Base-by-base conservation (phyloP, 495 filamentous ascomycete species). In the Geoglossum glabrum region DNA sequence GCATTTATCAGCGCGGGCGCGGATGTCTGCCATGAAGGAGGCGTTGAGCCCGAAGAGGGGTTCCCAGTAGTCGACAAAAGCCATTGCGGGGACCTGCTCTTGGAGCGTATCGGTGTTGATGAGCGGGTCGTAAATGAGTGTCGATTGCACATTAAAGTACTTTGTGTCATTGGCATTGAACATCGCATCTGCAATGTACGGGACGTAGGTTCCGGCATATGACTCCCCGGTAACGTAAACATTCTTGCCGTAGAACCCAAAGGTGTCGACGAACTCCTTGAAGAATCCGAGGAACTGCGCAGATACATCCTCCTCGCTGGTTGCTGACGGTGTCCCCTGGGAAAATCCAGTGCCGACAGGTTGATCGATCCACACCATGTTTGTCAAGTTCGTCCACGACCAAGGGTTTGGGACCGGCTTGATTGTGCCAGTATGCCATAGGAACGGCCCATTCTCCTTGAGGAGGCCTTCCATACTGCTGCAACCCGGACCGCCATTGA, bases 131-230 rank as follows among this genome's bases (percentile, higher is more conserved):
- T 71, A 65, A 5, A 70, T 79, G 64, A 81, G 71, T 55, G 86
- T 76, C 1, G 79, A 79, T n/a, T 75, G 70, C 11, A 88, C 65
- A 62, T 87, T 73, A 65, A 79, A 86, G 63, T 86, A 82, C 1
- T 63, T 71, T 1, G 68, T 80, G 64, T 92, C 76, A 19, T 87
- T 79, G 45, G 71, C 72, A 57, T 85, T 76, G 62, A 90, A 70
- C 73, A 92, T 84, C 9, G 79, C 82, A 61, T 78, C 75, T 0
- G 85, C 80, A 52, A 93, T 82, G 63, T 90, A 93, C 0, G 87
- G 84, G 38, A 87, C 80, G 61, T 90, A 93, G 13, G 57, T 73
- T 5, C 87, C 87, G 23, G 83, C 85, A 64, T 87, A 84, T 45
- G 76, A 81, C 63, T 86, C 82, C 0, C 83, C 83, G 1, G 82